Evolutionary conservation across 2,329 filamentous ascomycete genomes (phyloP), one percentile per base, ranked within the genome.

Genomic region (Colletotrichum gigasporum): DNA sequence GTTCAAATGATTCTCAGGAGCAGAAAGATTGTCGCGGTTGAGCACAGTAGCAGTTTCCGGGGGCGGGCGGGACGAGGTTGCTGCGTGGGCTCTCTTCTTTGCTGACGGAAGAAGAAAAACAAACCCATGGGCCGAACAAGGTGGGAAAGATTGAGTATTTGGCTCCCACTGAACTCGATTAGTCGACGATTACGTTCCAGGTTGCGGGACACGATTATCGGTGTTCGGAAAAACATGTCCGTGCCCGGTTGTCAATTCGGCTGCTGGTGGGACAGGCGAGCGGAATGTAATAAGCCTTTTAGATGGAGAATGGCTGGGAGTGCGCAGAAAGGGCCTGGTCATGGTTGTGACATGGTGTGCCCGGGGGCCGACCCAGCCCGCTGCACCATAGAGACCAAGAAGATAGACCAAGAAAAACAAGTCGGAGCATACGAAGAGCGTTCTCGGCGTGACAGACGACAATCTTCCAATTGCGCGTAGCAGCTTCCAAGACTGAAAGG

Each of bases 351-450:
- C 20, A 22, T n/a, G 41, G 10, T 12, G 24, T 48, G 16, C 7
- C 16, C 35, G 34, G 52, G 24, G 34, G 12, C n/a, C 20, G 22
- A n/a, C 41, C 16, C 35, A 12, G 9, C 24, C 16, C 18, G 12
- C 50, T 56, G 18, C 58, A 28, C 32, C 26, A 44, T 34, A 50
- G 52, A 34, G 18, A 35, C n/a, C 30, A 47, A 48, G 51, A 42
- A 7, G 41, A 56, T 56, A 48, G 51, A 61, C 18, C 32, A 16
- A 35, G 26, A 32, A 56, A 18, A 24, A 14, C 11, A 9, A 57
- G 6, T 32, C 16, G 20, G 32, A 22, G 16, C 50, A 53, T 30
- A 28, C 20, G 18, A 18, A 20, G 11, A 14, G 18, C 32, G 12
- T 45, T 20, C 32, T 12, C 34, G 26, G 52, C 30, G 34, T 8